A percentile compares a stretch with the other conserved stretches of the same genome.
phyloP scores from a whole-genome alignment of 1,139 yeast genomes.

The Yamadazyma kanchanaburiensis region DNA sequence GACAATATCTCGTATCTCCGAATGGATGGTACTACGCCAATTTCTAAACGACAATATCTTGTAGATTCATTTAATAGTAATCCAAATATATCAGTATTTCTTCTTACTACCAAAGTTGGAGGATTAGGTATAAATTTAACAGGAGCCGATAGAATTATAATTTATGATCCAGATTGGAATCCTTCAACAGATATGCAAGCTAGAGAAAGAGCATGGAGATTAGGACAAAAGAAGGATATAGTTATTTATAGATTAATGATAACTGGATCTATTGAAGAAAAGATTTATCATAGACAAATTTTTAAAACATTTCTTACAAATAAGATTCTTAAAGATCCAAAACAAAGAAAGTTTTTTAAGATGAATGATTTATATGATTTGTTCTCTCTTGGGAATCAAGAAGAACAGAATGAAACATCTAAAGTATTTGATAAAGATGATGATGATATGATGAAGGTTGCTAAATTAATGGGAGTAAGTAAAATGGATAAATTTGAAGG shows the following conservation, averaged over 20 bases:
- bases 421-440: conserved; percentile 14
- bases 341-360: conserved; percentile 88
- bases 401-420: conserved; percentile 55
- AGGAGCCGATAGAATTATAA: conserved; percentile 93
- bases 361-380: conserved; percentile 88
- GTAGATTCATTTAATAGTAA: conserved; percentile 79
- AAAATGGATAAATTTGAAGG: conserved; percentile 49
- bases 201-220: conserved; percentile 93
- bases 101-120: conserved; percentile 91
- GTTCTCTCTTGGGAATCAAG: conserved; percentile 76
- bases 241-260: conserved; percentile 88
- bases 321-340: conserved; percentile 92
- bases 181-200: conserved; percentile 98
- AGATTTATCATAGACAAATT: conserved; percentile 93
- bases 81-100: conserved; percentile 56
- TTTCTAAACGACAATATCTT: conserved; percentile 66
- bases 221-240: conserved; percentile 94
- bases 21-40: conserved; percentile 95
- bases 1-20: conserved; percentile 52
- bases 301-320: conserved; percentile 93
- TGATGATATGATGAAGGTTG: conserved; percentile 57
- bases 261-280: conserved; percentile 94
- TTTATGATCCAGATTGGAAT: conserved; percentile 97
- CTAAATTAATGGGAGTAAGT: conserved; percentile 52
- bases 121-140: conserved; percentile 93